Evolutionary conservation across 164 flowering plant genomes (phyloP), one percentile per base, ranked within the genome.

Genomic region (Vitis amurensis): DNA sequence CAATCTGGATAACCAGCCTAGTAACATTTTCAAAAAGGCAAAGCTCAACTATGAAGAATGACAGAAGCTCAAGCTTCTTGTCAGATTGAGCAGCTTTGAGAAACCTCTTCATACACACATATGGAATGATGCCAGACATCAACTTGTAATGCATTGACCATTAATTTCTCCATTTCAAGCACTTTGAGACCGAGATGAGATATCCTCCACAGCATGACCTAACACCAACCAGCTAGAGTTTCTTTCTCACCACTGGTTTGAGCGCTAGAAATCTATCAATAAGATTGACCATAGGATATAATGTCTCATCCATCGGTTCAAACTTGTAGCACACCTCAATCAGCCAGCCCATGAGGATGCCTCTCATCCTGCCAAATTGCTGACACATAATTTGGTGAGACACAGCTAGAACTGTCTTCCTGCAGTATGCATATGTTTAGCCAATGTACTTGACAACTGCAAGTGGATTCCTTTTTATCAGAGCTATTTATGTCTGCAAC

Each of bases 271-370:
- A 93, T 82, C 97, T 81, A 68, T 93, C 98, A 16, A 93, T 85
- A 30, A 93, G 84, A 76, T 86, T 88, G 63, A 91, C 89, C 2
- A 91, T 89, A 4, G 88, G 85, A 72, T 81, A 91, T 37, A 93
- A 73, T 0, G 94, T 88, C 85, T 93, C 98, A 1, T 88, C 93
- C 95, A 89, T 79, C 69, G 91, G 85, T 60, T 91, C 97, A 61
- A 93, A 93, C 77, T 89, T 91, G 88, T 89, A 87, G 62, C 91
- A 97, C 27, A 93, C 98, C 97, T 93, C 98, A n/a, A 93, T 93
- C 49, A 93, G 82, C 98, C 98, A 93, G 73, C 91, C 97, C 55
- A 93, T 90, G 13, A 93, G 91, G 29, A 93, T 91, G 1, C 86
- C 95, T 78, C 97, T 89, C 98, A 93, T 91, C 74, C 83, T 86